These are phyloP conservation scores for Ciborinia camelliae DNA, from an alignment of 2,329 filamentous ascomycete species.

Conservation along the genomic window DNA sequence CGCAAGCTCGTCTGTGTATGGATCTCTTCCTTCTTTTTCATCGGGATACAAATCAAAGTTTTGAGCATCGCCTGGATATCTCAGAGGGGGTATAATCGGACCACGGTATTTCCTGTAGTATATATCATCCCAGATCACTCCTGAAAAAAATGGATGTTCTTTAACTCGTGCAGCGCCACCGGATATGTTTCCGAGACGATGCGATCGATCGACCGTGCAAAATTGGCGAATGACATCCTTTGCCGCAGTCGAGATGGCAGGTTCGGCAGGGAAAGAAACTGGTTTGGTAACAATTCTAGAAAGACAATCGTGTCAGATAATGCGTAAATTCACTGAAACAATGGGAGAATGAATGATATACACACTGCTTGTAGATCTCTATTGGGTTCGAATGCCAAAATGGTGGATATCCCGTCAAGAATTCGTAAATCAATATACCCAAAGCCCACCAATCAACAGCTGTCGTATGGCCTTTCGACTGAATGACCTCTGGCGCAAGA, in stretches of 20 bases:
- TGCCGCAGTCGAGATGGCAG: constrained; percentile 61
- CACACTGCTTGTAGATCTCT: constrained; percentile 77
- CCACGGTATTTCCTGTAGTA: constrained; percentile 61
- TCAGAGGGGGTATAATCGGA: constrained; percentile 72
- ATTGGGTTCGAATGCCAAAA: constrained; percentile 87
- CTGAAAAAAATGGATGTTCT: constrained; percentile 69
- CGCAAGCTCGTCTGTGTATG: constrained; percentile 66
- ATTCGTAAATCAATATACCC: constrained; percentile 80
- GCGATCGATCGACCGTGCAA: constrained; percentile 75
- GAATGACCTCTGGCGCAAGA: constrained; percentile 78
- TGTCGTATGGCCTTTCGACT: constrained; percentile 72
- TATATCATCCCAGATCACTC: constrained; percentile 71
- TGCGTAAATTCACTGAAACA: constrained; percentile 1
- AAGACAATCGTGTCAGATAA: not conserved
- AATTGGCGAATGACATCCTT: constrained; percentile 73
- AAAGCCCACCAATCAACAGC: constrained; percentile 88
- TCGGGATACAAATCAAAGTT: constrained; percentile 85
- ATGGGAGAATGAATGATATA: constrained; percentile 20
- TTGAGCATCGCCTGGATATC: constrained; percentile 69
- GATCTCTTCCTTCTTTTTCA: constrained; percentile 61
- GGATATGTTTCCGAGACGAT: constrained; percentile 73
- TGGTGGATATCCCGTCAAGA: constrained; percentile 78
- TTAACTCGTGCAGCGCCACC: constrained; percentile 72
- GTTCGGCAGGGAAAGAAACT: constrained; percentile 67
- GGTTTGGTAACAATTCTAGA: constrained; percentile 73